Conservation (phyloP, 345 rosid genomes). For the Gossypium anomalum region DNA sequence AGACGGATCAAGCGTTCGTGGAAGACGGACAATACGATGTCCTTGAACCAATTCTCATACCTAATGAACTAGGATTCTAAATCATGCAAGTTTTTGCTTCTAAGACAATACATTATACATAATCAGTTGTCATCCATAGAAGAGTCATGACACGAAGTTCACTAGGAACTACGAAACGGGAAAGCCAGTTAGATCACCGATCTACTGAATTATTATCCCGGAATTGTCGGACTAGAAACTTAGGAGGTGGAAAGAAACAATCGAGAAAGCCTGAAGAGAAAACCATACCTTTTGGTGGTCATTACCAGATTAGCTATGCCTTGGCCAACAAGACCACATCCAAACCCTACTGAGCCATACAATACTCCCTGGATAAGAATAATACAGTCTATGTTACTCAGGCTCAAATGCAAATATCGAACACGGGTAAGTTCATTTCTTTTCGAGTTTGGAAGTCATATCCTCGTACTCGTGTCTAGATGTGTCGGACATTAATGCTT, state of each 20-base stretch:
- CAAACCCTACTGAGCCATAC: slow-evolving; percentile 82
- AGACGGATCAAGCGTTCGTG: not conserved
- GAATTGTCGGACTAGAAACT: too few species aligned
- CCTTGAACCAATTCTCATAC: not conserved
- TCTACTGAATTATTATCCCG: not conserved
- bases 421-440: too few species aligned
- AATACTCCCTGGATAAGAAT: slow-evolving; percentile 52
- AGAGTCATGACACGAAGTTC: not conserved
- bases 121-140: not conserved
- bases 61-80: not conserved
- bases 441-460: too few species aligned
- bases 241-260: not conserved
- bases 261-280: not conserved
- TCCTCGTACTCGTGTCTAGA: too few species aligned
- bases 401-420: too few species aligned
- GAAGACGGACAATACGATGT: not conserved
- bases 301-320: slow-evolving; percentile 89
- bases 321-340: slow-evolving; percentile 85
- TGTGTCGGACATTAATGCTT: too few species aligned
- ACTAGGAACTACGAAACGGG: not conserved
- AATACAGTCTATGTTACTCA: not conserved
- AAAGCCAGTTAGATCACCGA: not conserved
- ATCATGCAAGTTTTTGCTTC: too few species aligned
- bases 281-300: slow-evolving; percentile 78
- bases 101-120: not conserved